These are phyloP conservation scores for Penicillium sp. DNA, from an alignment of 2,329 filamentous ascomycete species.

Conservation along the genomic window DNA sequence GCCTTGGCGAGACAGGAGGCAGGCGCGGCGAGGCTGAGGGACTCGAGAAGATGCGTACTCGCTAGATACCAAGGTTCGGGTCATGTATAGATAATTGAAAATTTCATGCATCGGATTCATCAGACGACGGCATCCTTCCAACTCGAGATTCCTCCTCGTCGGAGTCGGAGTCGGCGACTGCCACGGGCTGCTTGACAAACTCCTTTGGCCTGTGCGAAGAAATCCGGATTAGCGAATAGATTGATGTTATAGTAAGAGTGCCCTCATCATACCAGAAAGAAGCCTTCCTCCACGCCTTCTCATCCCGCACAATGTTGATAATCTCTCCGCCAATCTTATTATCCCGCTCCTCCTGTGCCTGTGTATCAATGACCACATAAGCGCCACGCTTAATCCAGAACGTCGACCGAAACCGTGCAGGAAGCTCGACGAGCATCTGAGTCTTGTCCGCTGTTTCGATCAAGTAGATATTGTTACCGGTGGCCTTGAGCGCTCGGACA, in stretches of 20 bases:
- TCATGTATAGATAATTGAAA: not conserved
- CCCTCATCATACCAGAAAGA: conserved; percentile 69
- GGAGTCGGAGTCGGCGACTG: conserved; percentile 69
- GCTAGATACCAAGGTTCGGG: conserved; percentile 19
- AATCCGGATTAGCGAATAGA: not conserved
- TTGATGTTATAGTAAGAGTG: not conserved
- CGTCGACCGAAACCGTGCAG: conserved; percentile 81
- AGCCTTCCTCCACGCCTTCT: conserved; percentile 89
- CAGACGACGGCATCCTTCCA: conserved; percentile 81
- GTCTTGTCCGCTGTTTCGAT: conserved; percentile 71
- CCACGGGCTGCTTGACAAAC: conserved; percentile 67
- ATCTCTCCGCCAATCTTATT: conserved; percentile 88
- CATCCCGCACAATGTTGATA: conserved; percentile 86
- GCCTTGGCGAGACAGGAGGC: conserved; percentile 27
- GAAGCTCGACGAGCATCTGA: conserved; percentile 75
- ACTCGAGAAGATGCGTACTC: conserved; percentile 23
- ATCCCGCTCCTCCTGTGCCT: conserved; percentile 64
- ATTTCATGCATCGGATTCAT: conserved; percentile 69
- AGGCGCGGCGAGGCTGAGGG: conserved; percentile 19
- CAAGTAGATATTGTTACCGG: conserved; percentile 86
- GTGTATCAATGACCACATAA: conserved; percentile 79
- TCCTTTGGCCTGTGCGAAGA: conserved; percentile 67
- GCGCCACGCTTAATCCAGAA: conserved; percentile 92
- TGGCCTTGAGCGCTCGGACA: conserved; percentile 76
- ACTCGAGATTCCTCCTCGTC: conserved; percentile 78